Conservation (phyloP, 2,329 filamentous ascomycete species). For the Triangularia verruculosa region DNA sequence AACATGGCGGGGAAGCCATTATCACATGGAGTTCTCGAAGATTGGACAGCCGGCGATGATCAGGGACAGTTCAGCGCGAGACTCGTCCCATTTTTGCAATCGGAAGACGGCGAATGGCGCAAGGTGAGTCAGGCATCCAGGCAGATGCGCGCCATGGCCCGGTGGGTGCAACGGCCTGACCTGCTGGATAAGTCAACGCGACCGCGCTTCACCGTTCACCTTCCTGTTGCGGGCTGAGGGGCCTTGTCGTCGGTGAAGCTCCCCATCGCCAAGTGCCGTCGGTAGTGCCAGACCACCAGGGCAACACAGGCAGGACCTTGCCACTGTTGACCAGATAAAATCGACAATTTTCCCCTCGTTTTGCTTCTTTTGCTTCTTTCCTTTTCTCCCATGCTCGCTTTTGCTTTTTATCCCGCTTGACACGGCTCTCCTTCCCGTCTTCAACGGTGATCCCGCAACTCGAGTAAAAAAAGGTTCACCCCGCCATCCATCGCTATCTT, state of each 20-base stretch:
- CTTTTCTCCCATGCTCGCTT: neutral
- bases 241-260: conserved; percentile 9
- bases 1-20: neutral
- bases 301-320: conserved; percentile 4
- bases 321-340: neutral
- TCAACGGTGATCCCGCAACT: neutral
- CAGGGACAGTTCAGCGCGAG: too few species aligned
- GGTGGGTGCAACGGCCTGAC: conserved; percentile 1
- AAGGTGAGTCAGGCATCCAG: neutral
- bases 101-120: conserved; percentile 20
- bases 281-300: neutral
- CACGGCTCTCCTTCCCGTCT: neutral
- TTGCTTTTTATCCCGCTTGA: neutral
- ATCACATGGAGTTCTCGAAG: neutral
- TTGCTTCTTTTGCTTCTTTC: neutral
- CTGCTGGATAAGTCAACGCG: conserved; percentile 14
- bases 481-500: too few species aligned
- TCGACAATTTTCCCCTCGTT: neutral
- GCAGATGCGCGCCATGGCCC: conserved; percentile 4
- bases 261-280: conserved; percentile 9
- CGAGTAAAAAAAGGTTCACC: neutral
- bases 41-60: neutral
- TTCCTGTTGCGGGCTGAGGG: neutral
- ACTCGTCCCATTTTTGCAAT: conserved; percentile 5
- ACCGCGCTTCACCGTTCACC: conserved; percentile 2